Percentiles rank a stretch among this genome's conserved stretches.
Conservation (phyloP, 2,329 filamentous ascomycete genomes). For the Ophiocordyceps camponoti-saundersi region DNA sequence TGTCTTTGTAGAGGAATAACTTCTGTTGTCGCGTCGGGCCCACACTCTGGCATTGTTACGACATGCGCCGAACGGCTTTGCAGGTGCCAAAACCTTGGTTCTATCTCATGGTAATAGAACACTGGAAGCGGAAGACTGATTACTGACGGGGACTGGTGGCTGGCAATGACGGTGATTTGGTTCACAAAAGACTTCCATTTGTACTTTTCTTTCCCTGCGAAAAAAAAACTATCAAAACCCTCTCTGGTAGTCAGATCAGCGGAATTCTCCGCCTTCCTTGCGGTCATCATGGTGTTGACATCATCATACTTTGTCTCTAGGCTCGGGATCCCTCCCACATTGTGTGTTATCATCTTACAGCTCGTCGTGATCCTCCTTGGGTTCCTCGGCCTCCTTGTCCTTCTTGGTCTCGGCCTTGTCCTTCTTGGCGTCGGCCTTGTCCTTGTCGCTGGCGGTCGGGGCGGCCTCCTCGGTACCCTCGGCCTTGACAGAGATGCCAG, state of each 20-base stretch:
- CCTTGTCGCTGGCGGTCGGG: slow-evolving; percentile 31
- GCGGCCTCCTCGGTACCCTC: slow-evolving; percentile 38
- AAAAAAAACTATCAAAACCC: slow-evolving; percentile 12
- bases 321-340: background rate
- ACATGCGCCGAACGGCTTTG: background rate
- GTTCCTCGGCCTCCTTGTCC: slow-evolving; percentile 15
- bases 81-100: no score
- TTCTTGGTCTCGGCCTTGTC: slow-evolving; percentile 5
- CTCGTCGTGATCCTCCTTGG: slow-evolving; percentile 47
- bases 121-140: no score
- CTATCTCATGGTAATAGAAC: no score
- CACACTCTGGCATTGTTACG: background rate
- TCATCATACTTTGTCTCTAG: slow-evolving; percentile 2
- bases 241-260: slow-evolving; percentile 4
- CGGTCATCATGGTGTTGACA: slow-evolving; percentile 14
- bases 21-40: background rate
- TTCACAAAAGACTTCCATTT: slow-evolving; percentile 2
- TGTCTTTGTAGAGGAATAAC: background rate
- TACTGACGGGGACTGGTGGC: no score
- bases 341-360: slow-evolving; percentile 34
- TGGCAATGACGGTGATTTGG: background rate
- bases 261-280: slow-evolving; percentile 14
- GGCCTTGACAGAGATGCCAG: slow-evolving; percentile 43
- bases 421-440: slow-evolving; percentile 24
- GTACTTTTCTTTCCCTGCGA: slow-evolving; percentile 2